phyloP scores from a whole-genome alignment of 805 yeast species.

The Kluyveromyces wickerhamii region DNA sequence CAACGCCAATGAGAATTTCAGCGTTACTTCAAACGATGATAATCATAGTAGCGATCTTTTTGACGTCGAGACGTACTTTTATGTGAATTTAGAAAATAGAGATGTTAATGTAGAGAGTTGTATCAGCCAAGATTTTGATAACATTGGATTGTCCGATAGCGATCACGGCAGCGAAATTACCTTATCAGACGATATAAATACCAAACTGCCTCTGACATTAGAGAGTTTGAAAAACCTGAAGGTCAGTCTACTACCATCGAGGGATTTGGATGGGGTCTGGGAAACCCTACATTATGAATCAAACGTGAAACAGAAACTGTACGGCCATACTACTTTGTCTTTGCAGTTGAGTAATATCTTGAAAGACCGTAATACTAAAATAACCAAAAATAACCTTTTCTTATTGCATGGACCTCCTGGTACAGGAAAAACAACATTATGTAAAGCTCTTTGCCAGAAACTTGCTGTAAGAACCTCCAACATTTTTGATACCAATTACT shows the following conservation, averaged over 20 bases:
- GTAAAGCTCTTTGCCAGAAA: slow-evolving; percentile 36
- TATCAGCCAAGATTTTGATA: slow-evolving; percentile 5
- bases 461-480: slow-evolving; percentile 25
- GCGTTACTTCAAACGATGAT: too few relatives aligned
- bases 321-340: slow-evolving; percentile 29
- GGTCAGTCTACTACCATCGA: slow-evolving; percentile 25
- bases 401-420: slow-evolving; percentile 40
- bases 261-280: slow-evolving; percentile 30
- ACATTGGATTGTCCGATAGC: slow-evolving; percentile 1
- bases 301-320: slow-evolving; percentile 26
- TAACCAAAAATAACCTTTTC: slow-evolving; percentile 22
- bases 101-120: neutral
- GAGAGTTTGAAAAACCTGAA: slow-evolving; percentile 14
- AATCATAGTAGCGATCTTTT: too few relatives aligned
- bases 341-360: slow-evolving; percentile 16
- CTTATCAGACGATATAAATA: slow-evolving; percentile 18
- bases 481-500: slow-evolving; percentile 5
- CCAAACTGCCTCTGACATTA: slow-evolving; percentile 11
- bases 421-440: slow-evolving; percentile 39
- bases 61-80: slow-evolving; percentile 1
- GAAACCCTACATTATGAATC: slow-evolving; percentile 28
- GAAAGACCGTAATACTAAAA: slow-evolving; percentile 2
- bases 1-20: neutral
- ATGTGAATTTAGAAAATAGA: slow-evolving; percentile 3
- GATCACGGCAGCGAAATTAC: slow-evolving; percentile 5